Evolutionary conservation across 208 protist genomes (phyloP).

Genomic region (Trichomonas vaginalis): DNA sequence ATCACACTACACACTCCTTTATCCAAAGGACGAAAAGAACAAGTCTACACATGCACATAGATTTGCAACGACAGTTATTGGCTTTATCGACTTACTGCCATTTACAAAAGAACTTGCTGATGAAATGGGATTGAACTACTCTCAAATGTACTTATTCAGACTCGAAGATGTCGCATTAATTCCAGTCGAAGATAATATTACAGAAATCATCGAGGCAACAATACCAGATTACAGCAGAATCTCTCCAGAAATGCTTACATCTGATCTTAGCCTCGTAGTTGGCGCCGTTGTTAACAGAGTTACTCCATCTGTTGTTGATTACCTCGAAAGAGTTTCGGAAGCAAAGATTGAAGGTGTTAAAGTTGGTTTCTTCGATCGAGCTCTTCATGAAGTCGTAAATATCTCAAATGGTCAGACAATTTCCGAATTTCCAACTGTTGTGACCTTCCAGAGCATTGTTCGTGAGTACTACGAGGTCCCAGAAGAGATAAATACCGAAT

Average conservation of each 20-base stretch:
- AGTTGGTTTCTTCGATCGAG: neutral
- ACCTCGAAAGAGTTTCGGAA: neutral
- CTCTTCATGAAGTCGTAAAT: neutral
- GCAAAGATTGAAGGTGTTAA: neutral
- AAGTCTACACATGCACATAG: neutral
- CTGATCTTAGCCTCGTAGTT: neutral
- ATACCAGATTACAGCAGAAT: neutral
- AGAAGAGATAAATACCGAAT: neutral
- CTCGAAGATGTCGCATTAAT: neutral
- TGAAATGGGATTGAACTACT: neutral
- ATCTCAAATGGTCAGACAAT: neutral
- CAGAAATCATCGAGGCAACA: neutral
- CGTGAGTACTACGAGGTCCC: neutral
- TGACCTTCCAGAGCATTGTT: neutral
- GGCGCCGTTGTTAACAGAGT: neutral
- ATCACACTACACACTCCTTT: neutral
- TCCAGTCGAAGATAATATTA: neutral
- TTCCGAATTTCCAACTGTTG: neutral
- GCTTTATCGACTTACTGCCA: neutral
- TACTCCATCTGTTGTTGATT: neutral
- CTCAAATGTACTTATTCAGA: neutral
- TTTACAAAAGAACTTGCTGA: neutral
- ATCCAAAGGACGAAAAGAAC: neutral
- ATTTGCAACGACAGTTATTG: neutral
- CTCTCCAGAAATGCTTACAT: neutral